phyloP scores from a whole-genome alignment of 306 rosid species.

The Pterocarpus santalinus region DNA sequence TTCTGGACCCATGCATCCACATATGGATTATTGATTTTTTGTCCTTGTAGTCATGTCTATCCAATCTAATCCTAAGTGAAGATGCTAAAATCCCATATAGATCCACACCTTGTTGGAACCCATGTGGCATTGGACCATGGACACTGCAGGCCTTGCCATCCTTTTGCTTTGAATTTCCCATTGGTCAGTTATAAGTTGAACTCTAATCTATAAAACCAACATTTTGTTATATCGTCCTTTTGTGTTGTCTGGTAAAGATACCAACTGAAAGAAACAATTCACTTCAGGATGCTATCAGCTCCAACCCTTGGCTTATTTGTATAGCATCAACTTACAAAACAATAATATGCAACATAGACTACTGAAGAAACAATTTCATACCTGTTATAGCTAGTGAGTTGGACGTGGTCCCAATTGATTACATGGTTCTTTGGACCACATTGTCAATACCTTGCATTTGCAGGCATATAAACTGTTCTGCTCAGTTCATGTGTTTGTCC shows the following conservation, averaged over 20 bases:
- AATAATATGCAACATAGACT: slow-evolving; percentile 13
- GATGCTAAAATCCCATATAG: slow-evolving; percentile 40
- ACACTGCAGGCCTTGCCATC: slow-evolving; percentile 18
- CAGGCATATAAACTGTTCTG: slow-evolving; percentile 38
- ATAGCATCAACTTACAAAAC: not conserved
- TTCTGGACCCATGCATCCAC: slow-evolving; percentile 44
- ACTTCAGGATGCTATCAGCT: slow-evolving; percentile 21
- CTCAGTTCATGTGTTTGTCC: slow-evolving; percentile 49
- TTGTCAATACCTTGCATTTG: slow-evolving; percentile 39
- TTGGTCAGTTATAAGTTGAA: slow-evolving; percentile 3
- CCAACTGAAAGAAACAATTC: slow-evolving; percentile 51
- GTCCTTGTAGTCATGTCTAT: slow-evolving; percentile 43
- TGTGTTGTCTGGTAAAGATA: slow-evolving; percentile 20
- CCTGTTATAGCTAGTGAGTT: slow-evolving; percentile 21
- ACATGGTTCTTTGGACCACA: slow-evolving; percentile 58
- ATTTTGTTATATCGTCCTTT: slow-evolving; percentile 16
- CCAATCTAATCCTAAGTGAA: slow-evolving; percentile 44
- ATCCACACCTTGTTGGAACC: slow-evolving; percentile 17
- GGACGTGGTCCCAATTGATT: slow-evolving; percentile 4
- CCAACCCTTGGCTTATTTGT: not conserved
- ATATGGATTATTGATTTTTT: slow-evolving; percentile 36
- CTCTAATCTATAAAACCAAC: slow-evolving; percentile 1
- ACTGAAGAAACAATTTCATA: slow-evolving; percentile 31
- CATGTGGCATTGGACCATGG: slow-evolving; percentile 46
- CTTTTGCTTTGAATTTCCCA: slow-evolving; percentile 29